phyloP scores from a whole-genome alignment of 371 early-diverging fungal species.

The Rhizopus stolonifer region DNA sequence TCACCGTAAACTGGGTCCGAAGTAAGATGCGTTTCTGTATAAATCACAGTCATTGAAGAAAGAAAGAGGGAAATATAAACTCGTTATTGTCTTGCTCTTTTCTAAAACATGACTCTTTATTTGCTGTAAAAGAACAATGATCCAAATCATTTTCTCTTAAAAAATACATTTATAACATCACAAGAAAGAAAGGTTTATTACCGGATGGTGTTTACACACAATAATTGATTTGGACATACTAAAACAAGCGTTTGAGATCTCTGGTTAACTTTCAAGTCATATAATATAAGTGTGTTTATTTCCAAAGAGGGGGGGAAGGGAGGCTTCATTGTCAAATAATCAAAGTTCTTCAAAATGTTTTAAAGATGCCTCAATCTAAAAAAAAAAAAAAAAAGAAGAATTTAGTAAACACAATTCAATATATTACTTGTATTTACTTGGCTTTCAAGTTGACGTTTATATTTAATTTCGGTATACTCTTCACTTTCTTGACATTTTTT shows the following conservation, averaged over 20 bases:
- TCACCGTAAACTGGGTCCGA: slow-evolving; percentile 7
- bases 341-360: slow-evolving; percentile 3
- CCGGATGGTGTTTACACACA: too few relatives aligned
- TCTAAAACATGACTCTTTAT: neutral
- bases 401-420: neutral
- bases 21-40: slow-evolving; percentile 19
- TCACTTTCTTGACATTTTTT: slow-evolving; percentile 31
- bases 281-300: too few relatives aligned
- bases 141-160: too few relatives aligned
- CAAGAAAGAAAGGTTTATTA: too few relatives aligned
- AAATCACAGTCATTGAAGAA: slow-evolving; percentile 17
- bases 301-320: too few relatives aligned
- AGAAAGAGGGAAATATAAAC: too few relatives aligned
- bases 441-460: slow-evolving; percentile 55
- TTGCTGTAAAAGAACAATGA: too few relatives aligned
- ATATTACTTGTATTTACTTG: slow-evolving; percentile 35
- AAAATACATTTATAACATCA: too few relatives aligned
- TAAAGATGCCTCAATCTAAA: slow-evolving; percentile 14
- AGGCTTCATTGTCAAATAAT: too few relatives aligned
- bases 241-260: too few relatives aligned
- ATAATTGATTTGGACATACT: too few relatives aligned
- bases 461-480: slow-evolving; percentile 62
- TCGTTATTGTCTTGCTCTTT: neutral
- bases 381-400: neutral
- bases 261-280: too few relatives aligned